Evolutionary conservation across 2,329 filamentous ascomycete species (phyloP), one percentile per base, ranked within the genome.

Genomic region (Xylariaceae sp.): DNA sequence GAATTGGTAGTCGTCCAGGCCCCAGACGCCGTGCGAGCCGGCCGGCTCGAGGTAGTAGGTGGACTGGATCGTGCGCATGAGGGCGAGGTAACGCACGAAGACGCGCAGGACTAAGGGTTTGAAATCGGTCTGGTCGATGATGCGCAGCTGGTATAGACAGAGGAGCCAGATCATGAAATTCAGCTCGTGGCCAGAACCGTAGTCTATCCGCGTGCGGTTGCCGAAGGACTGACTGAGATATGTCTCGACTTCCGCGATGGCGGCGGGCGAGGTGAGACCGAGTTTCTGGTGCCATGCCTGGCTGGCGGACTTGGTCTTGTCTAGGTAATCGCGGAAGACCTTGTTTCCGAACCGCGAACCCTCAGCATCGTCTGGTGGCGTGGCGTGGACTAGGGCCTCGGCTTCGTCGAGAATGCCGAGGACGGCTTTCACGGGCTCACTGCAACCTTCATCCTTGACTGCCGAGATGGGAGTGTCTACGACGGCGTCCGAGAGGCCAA

Each of bases 31-130:
- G 70, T 99, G 94, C 0, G 92, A 96, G 11, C 94, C 94, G 0
- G 94, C 94, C 2, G 94, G 94, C 67, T 99, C 94, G 49, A 99
- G 85, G 67, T 99, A 99, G 73, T 99, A 99, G 2, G 90, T 89
- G 60, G 84, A 85, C 71, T 99, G 94, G 12, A 97, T 80, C 29
- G 81, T 78, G 51, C 91, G 89, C 91, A 97, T 96, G 53, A 97
- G 78, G 48, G 76, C 73, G 45, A 99, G 82, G 69, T 99, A 99
- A 50, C 84, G 83, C 34, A 83, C 78, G 69, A 97, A 96, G 53
- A 96, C 83, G 54, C 81, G 76, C 46, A 97, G 81, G 1, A 90
- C 84, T 29, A 97, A 70, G 3, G 85, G 74, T 34, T 82, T 81
- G 71, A 96, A 95, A 62, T 91, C 87, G 8, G 77, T 64, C 4